Percentiles rank a stretch among this genome's conserved stretches.
Evolutionary conservation across 495 filamentous ascomycete genomes (phyloP).

Genomic region (Neurospora sublineolata): DNA sequence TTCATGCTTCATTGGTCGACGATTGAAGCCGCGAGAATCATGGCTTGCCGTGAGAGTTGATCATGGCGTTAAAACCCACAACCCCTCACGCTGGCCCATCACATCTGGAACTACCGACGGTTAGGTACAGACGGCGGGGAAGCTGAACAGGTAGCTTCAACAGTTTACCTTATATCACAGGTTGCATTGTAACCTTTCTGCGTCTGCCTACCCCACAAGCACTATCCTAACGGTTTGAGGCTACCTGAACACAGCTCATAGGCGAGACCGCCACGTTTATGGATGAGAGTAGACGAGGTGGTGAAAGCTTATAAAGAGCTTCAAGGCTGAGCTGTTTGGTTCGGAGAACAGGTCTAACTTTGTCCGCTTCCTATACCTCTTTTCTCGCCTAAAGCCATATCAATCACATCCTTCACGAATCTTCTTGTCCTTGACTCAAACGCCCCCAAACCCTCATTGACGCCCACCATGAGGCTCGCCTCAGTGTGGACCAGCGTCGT

Average conservation of each 20-base stretch:
- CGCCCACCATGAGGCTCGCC: slow-evolving; percentile 5
- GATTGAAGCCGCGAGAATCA: not conserved
- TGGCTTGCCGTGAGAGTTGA: not conserved
- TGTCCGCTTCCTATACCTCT: not conserved
- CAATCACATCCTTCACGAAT: not conserved
- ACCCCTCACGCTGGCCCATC: not conserved
- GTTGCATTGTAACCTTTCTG: not conserved
- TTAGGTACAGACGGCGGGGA: not conserved
- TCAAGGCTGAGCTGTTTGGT: not conserved
- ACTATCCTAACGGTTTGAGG: not conserved
- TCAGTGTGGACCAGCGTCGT: slow-evolving; percentile 8
- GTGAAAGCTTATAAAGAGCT: not conserved
- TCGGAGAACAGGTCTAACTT: not conserved
- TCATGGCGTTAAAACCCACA: not conserved
- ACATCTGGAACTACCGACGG: not conserved
- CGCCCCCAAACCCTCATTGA: not conserved
- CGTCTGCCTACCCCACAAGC: not conserved
- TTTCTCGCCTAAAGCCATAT: not conserved
- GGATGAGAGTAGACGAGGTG: not conserved
- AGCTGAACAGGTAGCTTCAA: not conserved
- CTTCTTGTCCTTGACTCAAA: not conserved
- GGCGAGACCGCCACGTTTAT: not conserved
- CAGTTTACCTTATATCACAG: not conserved
- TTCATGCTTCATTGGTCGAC: not conserved
- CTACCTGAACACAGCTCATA: not conserved